Percentiles rank a stretch among this genome's conserved stretches.
Conservation (phyloP, 2,329 filamentous ascomycete species). For the Fusarium zealandicum region DNA sequence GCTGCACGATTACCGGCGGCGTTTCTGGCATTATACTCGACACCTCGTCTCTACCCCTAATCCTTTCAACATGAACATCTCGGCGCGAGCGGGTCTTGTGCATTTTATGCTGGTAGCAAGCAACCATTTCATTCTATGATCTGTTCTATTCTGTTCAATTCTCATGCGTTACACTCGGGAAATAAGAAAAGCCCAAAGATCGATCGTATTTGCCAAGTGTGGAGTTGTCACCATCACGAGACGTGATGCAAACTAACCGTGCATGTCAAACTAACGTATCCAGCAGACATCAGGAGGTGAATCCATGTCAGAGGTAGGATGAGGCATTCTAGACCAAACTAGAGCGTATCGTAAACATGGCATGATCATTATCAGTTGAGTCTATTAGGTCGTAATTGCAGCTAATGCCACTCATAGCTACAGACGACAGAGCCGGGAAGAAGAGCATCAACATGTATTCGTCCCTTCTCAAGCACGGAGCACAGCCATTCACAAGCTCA, state of each 20-base stretch:
- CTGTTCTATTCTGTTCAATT: conserved; percentile 3
- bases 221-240: conserved; percentile 30
- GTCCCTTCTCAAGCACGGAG: conserved; percentile 2
- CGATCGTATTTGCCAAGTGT: conserved; percentile 11
- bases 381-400: conserved; percentile 1
- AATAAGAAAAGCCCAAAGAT: neutral
- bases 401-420: neutral
- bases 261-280: conserved; percentile 29
- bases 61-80: conserved; percentile 9
- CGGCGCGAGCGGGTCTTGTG: conserved; percentile 2
- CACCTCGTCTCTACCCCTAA: neutral
- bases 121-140: conserved; percentile 1
- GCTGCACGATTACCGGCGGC: conserved; percentile 26
- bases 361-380: neutral
- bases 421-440: neutral
- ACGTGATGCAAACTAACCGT: conserved; percentile 26
- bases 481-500: conserved; percentile 21
- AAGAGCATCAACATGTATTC: neutral
- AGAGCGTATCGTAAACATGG: neutral
- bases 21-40: conserved; percentile 13
- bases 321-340: neutral
- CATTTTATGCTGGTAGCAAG: conserved; percentile 11
- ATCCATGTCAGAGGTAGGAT: neutral
- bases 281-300: neutral
- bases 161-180: conserved; percentile 9